These are phyloP conservation scores for Penicillium riverlandense DNA, from an alignment of 495 filamentous ascomycete genomes.

Conservation along the genomic window DNA sequence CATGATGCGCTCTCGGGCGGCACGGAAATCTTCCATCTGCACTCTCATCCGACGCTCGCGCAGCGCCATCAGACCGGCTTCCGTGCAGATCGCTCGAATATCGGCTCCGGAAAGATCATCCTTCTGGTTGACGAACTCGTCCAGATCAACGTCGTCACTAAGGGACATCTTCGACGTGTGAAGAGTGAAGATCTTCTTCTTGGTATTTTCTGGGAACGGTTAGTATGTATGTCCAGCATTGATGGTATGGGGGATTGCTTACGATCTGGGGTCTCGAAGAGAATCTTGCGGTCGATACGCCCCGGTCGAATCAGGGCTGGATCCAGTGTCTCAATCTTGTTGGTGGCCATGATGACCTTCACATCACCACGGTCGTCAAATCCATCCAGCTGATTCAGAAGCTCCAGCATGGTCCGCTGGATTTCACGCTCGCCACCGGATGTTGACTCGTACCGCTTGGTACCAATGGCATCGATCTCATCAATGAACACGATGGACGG, in stretches of 20 bases:
- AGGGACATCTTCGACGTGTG: slow-evolving; percentile 99
- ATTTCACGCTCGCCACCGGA: slow-evolving; percentile 97
- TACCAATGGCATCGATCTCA: slow-evolving; percentile 98
- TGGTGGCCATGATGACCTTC: slow-evolving; percentile 99
- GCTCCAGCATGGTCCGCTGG: slow-evolving; percentile 96
- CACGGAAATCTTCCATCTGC: slow-evolving; percentile 96
- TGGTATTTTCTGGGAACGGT: slow-evolving; percentile 71
- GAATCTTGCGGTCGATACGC: slow-evolving; percentile 97
- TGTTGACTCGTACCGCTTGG: slow-evolving; percentile 96
- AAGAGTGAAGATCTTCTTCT: slow-evolving; percentile 99
- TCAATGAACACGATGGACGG: slow-evolving; percentile 99
- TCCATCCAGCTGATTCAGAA: slow-evolving; percentile 96
- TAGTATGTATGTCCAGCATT: slow-evolving; percentile 12
- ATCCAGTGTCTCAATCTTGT: slow-evolving; percentile 98
- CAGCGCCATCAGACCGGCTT: slow-evolving; percentile 91
- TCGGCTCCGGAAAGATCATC: slow-evolving; percentile 96
- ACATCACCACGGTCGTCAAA: slow-evolving; percentile 99
- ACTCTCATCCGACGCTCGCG: slow-evolving; percentile 96
- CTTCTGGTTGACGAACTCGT: slow-evolving; percentile 98
- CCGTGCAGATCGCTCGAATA: slow-evolving; percentile 98
- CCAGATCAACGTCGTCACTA: slow-evolving; percentile 88
- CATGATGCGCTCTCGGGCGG: slow-evolving; percentile 87
- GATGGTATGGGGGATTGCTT: slow-evolving; percentile 21
- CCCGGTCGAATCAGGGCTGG: slow-evolving; percentile 94
- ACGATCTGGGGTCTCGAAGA: slow-evolving; percentile 98